Evolutionary conservation across 2,329 filamentous ascomycete genomes (phyloP), one percentile per base, ranked within the genome.

Genomic region (Penicillium polonicum): DNA sequence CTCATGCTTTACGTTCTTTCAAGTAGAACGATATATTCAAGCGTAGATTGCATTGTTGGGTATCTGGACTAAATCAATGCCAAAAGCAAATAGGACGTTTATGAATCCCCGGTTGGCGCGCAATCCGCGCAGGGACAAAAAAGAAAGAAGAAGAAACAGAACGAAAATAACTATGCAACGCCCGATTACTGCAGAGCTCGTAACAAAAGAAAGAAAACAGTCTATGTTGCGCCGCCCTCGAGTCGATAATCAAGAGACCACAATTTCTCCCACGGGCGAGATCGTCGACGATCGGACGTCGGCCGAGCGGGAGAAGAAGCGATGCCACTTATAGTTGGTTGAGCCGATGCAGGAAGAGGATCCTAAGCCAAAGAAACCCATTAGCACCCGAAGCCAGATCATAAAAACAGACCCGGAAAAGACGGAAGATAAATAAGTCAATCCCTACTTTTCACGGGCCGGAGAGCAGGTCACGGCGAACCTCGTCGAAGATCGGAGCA

Each of bases 401-500:
- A 50, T 35, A 15, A 45, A 52, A n/a, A 23, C 57, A 51, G 55
- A 64, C 65, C 65, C 64, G 60, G 57, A 65, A 63, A 68, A 65
- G 64, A 55, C 23, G 49, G 54, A 56, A 64, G 46, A 23, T 17
- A 48, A 46, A 36, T 49, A 23, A 55, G 41, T 57, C 45, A 36
- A 57, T 59, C 62, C 62, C 57, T 65, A 66, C 65, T 66, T 64
- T 67, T 77, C 71, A 79, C 61, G 76, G 74, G 66, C 76, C 76
- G 60, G 72, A 71, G 67, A 76, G 72, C 56, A 76, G 72, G 70
- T 79, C 76, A 70, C 74, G 76, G 74, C 78, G 77, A 77, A 79
- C 78, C 77, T 79, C 76, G 63, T 79, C 76, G 68, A 76, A 76
- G 43, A 76, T 72, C 52, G 71, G 72, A 42, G 69, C 75, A 60